phyloP scores from a whole-genome alignment of 2,329 filamentous ascomycete genomes.

The Cladorrhinum sp. region DNA sequence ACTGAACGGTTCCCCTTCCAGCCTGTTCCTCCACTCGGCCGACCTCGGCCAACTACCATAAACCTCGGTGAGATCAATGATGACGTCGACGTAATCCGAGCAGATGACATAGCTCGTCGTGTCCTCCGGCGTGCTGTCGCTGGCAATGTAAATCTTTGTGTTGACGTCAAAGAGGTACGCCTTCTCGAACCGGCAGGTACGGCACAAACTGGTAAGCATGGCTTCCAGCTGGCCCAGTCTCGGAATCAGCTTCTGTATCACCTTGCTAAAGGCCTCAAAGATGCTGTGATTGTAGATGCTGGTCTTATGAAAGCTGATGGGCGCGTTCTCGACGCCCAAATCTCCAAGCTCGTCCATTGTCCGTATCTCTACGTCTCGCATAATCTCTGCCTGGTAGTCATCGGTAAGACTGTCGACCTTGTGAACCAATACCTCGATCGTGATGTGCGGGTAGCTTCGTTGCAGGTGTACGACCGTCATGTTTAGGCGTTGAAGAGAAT shows the following conservation, averaged over 20 bases:
- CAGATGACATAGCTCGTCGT: slow-evolving; percentile 98
- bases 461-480: slow-evolving; percentile 86
- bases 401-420: slow-evolving; percentile 98
- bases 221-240: slow-evolving; percentile 90
- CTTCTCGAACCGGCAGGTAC: slow-evolving; percentile 93
- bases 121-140: slow-evolving; percentile 87
- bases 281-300: slow-evolving; percentile 97
- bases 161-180: slow-evolving; percentile 97
- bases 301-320: slow-evolving; percentile 91
- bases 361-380: slow-evolving; percentile 92
- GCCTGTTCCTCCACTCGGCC: slow-evolving; percentile 50
- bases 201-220: slow-evolving; percentile 89
- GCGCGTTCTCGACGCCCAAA: slow-evolving; percentile 86
- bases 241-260: slow-evolving; percentile 95
- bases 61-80: slow-evolving; percentile 93
- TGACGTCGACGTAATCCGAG: slow-evolving; percentile 97
- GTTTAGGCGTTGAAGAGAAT: slow-evolving; percentile 83
- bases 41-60: slow-evolving; percentile 73
- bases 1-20: slow-evolving; percentile 60
- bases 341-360: slow-evolving; percentile 96
- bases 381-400: slow-evolving; percentile 93
- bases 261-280: slow-evolving; percentile 97
- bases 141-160: slow-evolving; percentile 98
- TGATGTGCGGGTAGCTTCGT: slow-evolving; percentile 85
- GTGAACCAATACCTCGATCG: slow-evolving; percentile 98